phyloP scores from a whole-genome alignment of 2,329 filamentous ascomycete species.

The Apiospora hydei region DNA sequence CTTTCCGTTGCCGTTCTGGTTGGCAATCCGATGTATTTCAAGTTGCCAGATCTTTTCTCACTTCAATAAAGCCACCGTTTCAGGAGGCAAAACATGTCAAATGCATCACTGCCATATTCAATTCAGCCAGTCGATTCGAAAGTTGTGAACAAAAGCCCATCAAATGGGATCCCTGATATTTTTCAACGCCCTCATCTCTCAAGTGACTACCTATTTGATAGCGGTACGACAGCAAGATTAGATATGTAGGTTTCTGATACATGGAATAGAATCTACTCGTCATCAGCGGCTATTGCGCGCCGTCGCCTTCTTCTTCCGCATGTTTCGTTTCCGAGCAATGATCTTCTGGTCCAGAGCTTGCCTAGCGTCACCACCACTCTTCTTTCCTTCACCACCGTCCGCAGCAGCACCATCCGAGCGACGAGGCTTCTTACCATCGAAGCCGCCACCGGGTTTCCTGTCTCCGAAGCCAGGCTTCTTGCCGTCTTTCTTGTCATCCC shows the following conservation, averaged over 20 bases:
- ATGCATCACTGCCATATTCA: not conserved
- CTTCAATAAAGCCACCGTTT: no score
- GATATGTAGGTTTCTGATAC: constrained; percentile 10
- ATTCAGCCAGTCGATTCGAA: not conserved
- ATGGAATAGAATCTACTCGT: not conserved
- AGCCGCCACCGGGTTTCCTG: constrained; percentile 10
- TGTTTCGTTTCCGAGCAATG: constrained; percentile 83
- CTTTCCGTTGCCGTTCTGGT: no score
- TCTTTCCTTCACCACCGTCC: constrained; percentile 35
- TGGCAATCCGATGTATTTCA: no score
- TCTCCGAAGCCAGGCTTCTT: constrained; percentile 24
- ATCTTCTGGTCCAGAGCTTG: constrained; percentile 70
- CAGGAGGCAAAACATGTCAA: no score
- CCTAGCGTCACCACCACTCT: constrained; percentile 39
- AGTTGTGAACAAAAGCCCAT: not conserved
- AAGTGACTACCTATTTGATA: not conserved
- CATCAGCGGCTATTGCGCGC: constrained; percentile 24
- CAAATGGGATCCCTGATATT: not conserved
- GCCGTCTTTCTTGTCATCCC: constrained; percentile 28
- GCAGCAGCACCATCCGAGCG: constrained; percentile 24
- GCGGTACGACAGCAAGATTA: not conserved
- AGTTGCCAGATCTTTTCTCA: no score
- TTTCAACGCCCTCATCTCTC: not conserved
- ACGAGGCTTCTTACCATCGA: constrained; percentile 23
- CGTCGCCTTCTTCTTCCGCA: constrained; percentile 72